Conservation (phyloP, 2,329 filamentous ascomycete species). For the Penicillium frequentans region DNA sequence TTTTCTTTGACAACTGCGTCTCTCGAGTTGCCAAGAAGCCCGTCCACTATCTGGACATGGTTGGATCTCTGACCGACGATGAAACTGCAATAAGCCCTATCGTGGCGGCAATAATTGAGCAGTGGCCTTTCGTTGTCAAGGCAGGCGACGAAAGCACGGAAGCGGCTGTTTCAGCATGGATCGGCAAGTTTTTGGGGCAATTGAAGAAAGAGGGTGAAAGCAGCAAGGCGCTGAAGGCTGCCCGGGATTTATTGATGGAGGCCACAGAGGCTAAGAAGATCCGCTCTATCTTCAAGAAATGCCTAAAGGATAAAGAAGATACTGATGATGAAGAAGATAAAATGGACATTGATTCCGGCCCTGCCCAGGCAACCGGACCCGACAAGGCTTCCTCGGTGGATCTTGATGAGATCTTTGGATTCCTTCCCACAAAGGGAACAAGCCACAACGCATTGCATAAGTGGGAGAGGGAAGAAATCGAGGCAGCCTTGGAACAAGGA, state of each 20-base stretch:
- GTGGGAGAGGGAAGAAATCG: slow-evolving; percentile 75
- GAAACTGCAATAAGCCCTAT: slow-evolving; percentile 61
- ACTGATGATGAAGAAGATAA: slow-evolving; percentile 12
- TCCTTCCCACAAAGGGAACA: slow-evolving; percentile 47
- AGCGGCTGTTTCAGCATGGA: slow-evolving; percentile 55
- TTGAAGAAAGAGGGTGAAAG: slow-evolving; percentile 57
- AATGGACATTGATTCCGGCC: slow-evolving; percentile 20
- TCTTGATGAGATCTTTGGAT: slow-evolving; percentile 55
- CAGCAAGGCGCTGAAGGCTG: slow-evolving; percentile 44
- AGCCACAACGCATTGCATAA: slow-evolving; percentile 50
- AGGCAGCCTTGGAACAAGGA: slow-evolving; percentile 77
- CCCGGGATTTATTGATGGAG: slow-evolving; percentile 47
- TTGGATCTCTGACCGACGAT: slow-evolving; percentile 40
- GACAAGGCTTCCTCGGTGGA: slow-evolving; percentile 35
- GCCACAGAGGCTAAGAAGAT: slow-evolving; percentile 41
- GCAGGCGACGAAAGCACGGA: slow-evolving; percentile 47
- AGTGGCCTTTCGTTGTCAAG: slow-evolving; percentile 68
- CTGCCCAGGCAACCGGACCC: background rate
- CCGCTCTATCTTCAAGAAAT: slow-evolving; percentile 36
- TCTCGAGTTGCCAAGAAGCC: slow-evolving; percentile 72
- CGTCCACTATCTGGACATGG: slow-evolving; percentile 71
- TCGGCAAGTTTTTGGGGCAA: slow-evolving; percentile 58
- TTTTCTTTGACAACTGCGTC: slow-evolving; percentile 83
- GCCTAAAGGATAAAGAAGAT: slow-evolving; percentile 34
- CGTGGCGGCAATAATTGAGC: slow-evolving; percentile 70